Evolutionary conservation across 176 grass and related monocot genomes (phyloP), one percentile per base, ranked within the genome.

Genomic region (Oryza officinalis): DNA sequence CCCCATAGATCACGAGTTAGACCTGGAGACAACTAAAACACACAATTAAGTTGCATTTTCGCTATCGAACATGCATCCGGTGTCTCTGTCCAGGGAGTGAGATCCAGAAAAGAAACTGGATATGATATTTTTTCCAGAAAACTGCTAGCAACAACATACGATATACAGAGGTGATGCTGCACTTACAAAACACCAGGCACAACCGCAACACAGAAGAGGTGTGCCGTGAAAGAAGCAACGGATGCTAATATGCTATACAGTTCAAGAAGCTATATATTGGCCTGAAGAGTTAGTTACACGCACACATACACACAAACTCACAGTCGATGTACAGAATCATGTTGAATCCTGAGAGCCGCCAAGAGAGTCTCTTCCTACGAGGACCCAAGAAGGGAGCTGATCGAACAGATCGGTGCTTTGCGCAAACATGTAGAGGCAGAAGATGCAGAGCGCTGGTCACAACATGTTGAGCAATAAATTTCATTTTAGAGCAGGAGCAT

Each of bases 371-470:
- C 75, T 97, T 85, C 86, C 84, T 26, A 82, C 49, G 23, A 75
- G 69, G 40, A 90, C 28, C 80, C 76, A 88, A 44, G 89, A 84
- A 63, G 79, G 72, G 61, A 78, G 86, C 40, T 80, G 88, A 65
- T 87, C 85, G 38, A 98, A 84, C 31, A 89, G 87, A 49, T 84
- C 81, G 23, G 89, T 90, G 76, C 89, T 92, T 70, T 92, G 91
- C 8, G 77, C 93, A 86, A 98, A 84, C 84, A 86, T 84, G 74
- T 94, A 96, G 71, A 98, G 85, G 82, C 82, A 99, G 86, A 96
- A 90, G 71, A 89, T 69, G 77, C 91, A 96, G 2, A 99, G 72
- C 14, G 87, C 96, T 99, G 83, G 46, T 2, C 27, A 87, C 15
- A 15, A 60, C 25, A 27, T 1, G 74, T 65, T 25, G 31, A 80